Evolutionary conservation across 345 rosid genomes (phyloP).

Genomic region (Camelina laxa): DNA sequence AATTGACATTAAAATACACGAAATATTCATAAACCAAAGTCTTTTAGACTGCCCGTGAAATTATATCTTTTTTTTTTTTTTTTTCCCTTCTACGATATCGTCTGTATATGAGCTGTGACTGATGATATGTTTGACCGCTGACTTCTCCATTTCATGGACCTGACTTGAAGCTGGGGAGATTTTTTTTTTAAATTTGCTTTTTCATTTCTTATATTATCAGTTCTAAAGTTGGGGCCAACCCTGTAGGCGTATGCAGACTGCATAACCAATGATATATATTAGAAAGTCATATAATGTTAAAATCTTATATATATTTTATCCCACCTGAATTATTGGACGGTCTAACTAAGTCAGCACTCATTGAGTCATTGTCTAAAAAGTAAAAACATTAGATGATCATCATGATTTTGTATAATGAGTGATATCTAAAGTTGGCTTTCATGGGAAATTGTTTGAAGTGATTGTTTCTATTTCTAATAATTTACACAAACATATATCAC

Average conservation of each 20-base stretch:
- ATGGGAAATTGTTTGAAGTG: not conserved
- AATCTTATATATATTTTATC: not conserved
- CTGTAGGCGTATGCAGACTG: slow-evolving; percentile 22
- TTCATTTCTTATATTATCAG: slow-evolving; percentile 28
- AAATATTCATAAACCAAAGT: slow-evolving; percentile 32
- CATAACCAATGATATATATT: slow-evolving; percentile 23
- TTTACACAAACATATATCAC: not conserved
- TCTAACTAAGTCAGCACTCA: slow-evolving; percentile 35
- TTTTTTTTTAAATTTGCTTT: not conserved
- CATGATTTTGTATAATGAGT: slow-evolving; percentile 22
- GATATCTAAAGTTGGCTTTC: slow-evolving; percentile 16
- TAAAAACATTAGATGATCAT: slow-evolving; percentile 13
- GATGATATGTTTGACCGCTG: slow-evolving; percentile 40
- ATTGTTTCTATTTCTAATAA: not conserved
- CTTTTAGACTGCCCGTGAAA: slow-evolving; percentile 39
- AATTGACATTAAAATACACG: slow-evolving; percentile 41
- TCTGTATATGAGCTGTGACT: slow-evolving; percentile 43
- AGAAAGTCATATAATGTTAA: slow-evolving; percentile 18
- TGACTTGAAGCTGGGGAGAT: slow-evolving; percentile 32
- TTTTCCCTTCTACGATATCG: slow-evolving; percentile 12
- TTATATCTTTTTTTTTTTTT: slow-evolving; percentile 30
- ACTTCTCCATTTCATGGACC: slow-evolving; percentile 36
- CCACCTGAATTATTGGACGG: slow-evolving; percentile 43
- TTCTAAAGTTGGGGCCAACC: slow-evolving; percentile 40
- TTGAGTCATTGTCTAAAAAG: slow-evolving; percentile 3